Evolutionary conservation across 768 basidiomycete species (phyloP), one percentile per base, ranked within the genome.

Genomic region (Strobilomyces confusus): DNA sequence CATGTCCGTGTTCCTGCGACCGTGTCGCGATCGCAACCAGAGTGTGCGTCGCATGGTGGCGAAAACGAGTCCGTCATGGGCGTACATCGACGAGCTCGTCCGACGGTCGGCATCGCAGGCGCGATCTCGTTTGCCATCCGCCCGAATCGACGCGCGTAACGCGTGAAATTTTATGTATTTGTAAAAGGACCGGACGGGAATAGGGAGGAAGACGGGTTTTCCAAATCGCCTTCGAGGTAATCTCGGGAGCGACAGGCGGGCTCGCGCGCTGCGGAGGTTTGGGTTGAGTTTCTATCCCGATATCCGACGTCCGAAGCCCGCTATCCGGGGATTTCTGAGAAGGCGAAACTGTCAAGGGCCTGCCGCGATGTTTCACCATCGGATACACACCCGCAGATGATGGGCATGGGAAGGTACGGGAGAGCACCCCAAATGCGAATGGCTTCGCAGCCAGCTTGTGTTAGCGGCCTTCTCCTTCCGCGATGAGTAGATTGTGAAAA

Each of bases 241-340:
- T 65, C 56, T 69, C 65, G 63, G 61, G 61, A 69, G 59, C 59
- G 57, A 64, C 64, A 25, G 53, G 52, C 44, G 23, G 54, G 47
- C 17, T 40, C 22, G 25, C 45, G n/a, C n/a, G n/a, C 29, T 26
- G 42, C 20, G 15, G 51, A 41, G n/a, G 48, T 20, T 19, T 19
- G 34, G 20, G 49, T 58, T 53, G 41, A 8, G 33, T 40, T n/a
- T 36, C 32, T 9, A 56, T 29, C 45, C 60, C 59, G 49, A 44
- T 26, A 13, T 41, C 52, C 55, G 52, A 48, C 33, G 33, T 25
- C 48, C 56, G 55, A 41, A 44, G 33, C 12, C 44, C 33, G 49
- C 30, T 38, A 52, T 36, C 52, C 34, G 52, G 50, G 17, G 23
- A 51, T 38, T 51, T 55, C 56, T 54, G 61, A 61, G 42, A 51